phyloP scores from a whole-genome alignment of 2,329 filamentous ascomycete genomes.

The Venturia asperata region DNA sequence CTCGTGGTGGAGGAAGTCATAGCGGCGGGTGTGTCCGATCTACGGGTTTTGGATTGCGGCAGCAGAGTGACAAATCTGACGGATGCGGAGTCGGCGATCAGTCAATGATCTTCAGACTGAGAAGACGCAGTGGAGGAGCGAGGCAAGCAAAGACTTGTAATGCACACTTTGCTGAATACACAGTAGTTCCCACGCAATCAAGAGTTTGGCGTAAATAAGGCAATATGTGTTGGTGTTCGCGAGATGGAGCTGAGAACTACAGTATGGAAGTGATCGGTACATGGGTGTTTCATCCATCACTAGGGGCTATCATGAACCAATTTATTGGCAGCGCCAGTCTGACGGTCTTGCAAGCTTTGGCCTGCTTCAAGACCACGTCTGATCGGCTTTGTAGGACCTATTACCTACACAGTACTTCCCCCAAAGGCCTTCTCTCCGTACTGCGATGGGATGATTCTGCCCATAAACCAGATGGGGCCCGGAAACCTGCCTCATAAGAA shows the following conservation, averaged over 20 bases:
- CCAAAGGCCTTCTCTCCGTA: neutral
- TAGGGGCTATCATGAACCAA: neutral
- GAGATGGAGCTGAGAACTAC: neutral
- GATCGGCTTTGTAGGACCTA: neutral
- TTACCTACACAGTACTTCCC: no score
- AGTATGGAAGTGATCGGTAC: neutral
- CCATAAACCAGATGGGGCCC: neutral
- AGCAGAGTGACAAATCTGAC: neutral
- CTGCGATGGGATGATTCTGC: neutral
- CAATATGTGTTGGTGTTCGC: neutral
- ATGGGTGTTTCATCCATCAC: neutral
- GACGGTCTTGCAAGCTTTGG: neutral
- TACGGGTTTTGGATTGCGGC: neutral
- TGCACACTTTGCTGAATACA: neutral
- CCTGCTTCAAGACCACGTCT: neutral
- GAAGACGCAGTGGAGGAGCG: no score
- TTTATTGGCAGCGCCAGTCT: neutral
- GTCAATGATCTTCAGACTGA: neutral
- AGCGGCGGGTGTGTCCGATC: neutral
- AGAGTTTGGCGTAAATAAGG: neutral
- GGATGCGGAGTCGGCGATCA: neutral
- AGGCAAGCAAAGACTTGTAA: neutral
- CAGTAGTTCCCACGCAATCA: neutral
- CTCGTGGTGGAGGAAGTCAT: neutral
- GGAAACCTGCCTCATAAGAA: neutral